Percentiles rank a stretch among this genome's conserved stretches.
Conservation (phyloP, 176 grass and related monocot genomes). For the Carex myosuroides region DNA sequence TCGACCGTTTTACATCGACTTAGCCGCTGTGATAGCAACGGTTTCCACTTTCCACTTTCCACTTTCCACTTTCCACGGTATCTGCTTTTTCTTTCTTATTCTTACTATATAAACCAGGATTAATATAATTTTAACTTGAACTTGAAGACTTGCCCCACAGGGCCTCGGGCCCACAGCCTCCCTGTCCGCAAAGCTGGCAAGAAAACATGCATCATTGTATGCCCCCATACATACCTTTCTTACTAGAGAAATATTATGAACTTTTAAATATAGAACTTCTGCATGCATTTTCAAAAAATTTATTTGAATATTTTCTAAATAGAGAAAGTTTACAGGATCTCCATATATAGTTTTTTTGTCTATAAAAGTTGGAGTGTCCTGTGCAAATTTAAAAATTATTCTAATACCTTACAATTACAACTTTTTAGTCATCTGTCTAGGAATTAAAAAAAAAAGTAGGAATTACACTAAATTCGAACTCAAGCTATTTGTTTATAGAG, state of each 20-base stretch:
- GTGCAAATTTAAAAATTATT: too few species aligned
- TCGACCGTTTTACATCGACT: constrained; percentile 16
- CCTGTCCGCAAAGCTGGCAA: background rate
- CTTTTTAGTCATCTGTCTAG: too few species aligned
- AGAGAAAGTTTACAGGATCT: background rate
- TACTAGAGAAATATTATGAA: background rate
- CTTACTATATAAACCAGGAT: background rate
- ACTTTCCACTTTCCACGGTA: background rate
- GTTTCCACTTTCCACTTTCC: constrained; percentile 21
- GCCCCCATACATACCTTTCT: background rate
- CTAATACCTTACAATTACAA: too few species aligned
- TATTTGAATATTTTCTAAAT: background rate
- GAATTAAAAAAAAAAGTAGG: too few species aligned
- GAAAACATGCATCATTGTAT: background rate
- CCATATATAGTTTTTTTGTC: background rate
- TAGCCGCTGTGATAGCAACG: constrained; percentile 20
- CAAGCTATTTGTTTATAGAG: too few species aligned
- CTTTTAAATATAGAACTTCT: background rate
- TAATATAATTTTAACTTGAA: background rate
- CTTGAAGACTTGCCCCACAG: background rate
- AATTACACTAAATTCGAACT: too few species aligned
- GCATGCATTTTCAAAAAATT: background rate
- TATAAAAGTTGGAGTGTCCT: background rate
- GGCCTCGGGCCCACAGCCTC: too few species aligned
- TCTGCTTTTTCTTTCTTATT: background rate